phyloP scores from a whole-genome alignment of 306 rosid species.

The Lathyrus oleraceus region DNA sequence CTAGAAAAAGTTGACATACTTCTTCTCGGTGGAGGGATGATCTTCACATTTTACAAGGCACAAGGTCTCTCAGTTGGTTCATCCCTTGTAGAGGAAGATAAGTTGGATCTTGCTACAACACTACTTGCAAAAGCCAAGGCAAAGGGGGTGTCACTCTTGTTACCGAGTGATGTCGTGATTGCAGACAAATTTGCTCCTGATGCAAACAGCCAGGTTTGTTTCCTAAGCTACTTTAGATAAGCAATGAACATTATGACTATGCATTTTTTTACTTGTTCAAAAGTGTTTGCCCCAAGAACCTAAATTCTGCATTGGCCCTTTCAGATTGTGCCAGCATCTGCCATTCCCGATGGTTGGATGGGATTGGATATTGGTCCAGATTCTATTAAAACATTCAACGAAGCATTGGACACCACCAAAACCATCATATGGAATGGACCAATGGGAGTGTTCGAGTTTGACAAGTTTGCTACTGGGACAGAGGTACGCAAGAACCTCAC shows the following conservation, averaged over 20 bases:
- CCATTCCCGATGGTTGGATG: conserved; percentile 99
- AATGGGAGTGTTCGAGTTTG: conserved; percentile 99
- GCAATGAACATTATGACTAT: background rate
- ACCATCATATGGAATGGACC: conserved; percentile 99
- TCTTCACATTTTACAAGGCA: conserved; percentile 99
- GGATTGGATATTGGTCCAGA: conserved; percentile 99
- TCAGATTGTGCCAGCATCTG: conserved; percentile 88
- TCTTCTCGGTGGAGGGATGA: conserved; percentile 99
- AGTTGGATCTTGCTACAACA: conserved; percentile 82
- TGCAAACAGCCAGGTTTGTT: conserved; percentile 95
- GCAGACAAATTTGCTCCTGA: conserved; percentile 99
- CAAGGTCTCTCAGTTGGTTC: conserved; percentile 98
- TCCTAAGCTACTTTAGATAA: conserved; percentile 30
- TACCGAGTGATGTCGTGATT: conserved; percentile 87
- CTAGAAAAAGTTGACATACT: conserved; percentile 84
- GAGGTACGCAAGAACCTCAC: conserved; percentile 59
- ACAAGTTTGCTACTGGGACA: conserved; percentile 92
- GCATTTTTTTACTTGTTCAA: conserved; percentile 5
- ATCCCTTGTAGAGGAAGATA: conserved; percentile 96
- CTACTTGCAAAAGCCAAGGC: conserved; percentile 87
- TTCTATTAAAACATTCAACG: conserved; percentile 80
- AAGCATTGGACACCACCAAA: conserved; percentile 80
- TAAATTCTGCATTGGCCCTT: conserved; percentile 33
- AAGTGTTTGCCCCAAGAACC: conserved; percentile 21
- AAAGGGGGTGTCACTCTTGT: conserved; percentile 92